phyloP scores from a whole-genome alignment of 805 yeast genomes.

The Yarrowia divulgata region DNA sequence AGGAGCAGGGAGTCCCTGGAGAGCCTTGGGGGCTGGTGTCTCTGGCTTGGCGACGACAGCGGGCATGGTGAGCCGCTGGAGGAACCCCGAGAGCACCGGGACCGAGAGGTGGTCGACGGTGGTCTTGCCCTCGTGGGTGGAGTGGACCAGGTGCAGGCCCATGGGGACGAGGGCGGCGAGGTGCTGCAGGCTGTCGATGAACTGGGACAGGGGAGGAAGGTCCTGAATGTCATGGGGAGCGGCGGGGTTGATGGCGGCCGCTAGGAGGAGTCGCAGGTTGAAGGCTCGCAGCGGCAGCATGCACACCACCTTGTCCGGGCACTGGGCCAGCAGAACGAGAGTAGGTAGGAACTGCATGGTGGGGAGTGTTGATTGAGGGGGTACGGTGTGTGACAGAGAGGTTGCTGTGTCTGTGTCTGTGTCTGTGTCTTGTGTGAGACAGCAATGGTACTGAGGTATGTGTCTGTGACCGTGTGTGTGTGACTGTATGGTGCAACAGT shows the following conservation, averaged over 20 bases:
- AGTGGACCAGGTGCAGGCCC: neutral
- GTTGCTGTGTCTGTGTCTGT: neutral
- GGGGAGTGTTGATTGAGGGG: neutral
- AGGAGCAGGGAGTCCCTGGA: neutral
- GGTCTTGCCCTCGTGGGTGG: neutral
- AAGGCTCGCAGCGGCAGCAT: constrained; percentile 15
- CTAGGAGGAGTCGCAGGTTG: constrained; percentile 11
- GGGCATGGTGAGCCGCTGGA: constrained; percentile 12
- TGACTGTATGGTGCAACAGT: no score
- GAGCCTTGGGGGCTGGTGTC: neutral
- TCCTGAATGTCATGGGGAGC: constrained; percentile 8
- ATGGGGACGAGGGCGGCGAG: constrained; percentile 6
- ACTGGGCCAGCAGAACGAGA: constrained; percentile 25
- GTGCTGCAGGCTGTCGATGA: neutral
- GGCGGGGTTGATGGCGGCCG: neutral
- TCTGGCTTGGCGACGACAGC: neutral
- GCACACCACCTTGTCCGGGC: constrained; percentile 36
- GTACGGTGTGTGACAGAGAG: neutral
- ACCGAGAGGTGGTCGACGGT: constrained; percentile 15
- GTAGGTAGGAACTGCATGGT: constrained; percentile 28
- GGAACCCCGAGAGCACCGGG: constrained; percentile 8
- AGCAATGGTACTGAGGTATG: no score
- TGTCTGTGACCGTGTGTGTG: no score
- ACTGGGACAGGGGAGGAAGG: constrained; percentile 3
- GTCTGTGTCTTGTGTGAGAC: no score